phyloP scores from a whole-genome alignment of 148 eudicot genomes.

The Rhododendron ferrugineum region DNA sequence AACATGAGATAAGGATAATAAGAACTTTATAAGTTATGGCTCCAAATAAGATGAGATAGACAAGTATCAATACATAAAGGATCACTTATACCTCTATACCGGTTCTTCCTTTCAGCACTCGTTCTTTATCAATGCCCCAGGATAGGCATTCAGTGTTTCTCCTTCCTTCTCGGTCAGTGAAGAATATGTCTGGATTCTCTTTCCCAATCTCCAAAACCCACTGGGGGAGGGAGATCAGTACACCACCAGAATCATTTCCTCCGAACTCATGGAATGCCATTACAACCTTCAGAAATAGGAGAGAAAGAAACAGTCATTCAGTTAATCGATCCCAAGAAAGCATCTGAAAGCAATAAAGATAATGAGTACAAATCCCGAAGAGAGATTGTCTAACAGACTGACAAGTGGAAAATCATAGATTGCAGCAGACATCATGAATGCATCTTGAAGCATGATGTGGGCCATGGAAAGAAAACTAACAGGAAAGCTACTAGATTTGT shows the following conservation, averaged over 20 bases:
- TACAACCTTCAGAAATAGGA: conserved; percentile 40
- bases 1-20: background rate
- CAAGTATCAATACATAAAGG: background rate
- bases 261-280: conserved; percentile 61
- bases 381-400: background rate
- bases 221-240: conserved; percentile 53
- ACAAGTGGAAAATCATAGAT: background rate
- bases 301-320: background rate
- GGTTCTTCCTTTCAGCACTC: conserved; percentile 64
- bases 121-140: conserved; percentile 65
- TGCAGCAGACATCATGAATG: background rate
- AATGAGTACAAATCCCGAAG: background rate
- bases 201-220: conserved; percentile 73
- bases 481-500: background rate
- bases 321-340: background rate
- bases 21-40: background rate
- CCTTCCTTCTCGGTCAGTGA: conserved; percentile 69
- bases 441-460: conserved; percentile 10
- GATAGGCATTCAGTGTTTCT: conserved; percentile 66
- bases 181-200: conserved; percentile 65
- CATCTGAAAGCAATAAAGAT: background rate
- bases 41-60: background rate
- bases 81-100: conserved; percentile 50
- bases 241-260: conserved; percentile 45
- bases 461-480: background rate